Percentiles rank a stretch among this genome's conserved stretches.
These are phyloP conservation scores for Aspergillus sp. DNA, from an alignment of 2,329 filamentous ascomycete species.

Conservation along the genomic window DNA sequence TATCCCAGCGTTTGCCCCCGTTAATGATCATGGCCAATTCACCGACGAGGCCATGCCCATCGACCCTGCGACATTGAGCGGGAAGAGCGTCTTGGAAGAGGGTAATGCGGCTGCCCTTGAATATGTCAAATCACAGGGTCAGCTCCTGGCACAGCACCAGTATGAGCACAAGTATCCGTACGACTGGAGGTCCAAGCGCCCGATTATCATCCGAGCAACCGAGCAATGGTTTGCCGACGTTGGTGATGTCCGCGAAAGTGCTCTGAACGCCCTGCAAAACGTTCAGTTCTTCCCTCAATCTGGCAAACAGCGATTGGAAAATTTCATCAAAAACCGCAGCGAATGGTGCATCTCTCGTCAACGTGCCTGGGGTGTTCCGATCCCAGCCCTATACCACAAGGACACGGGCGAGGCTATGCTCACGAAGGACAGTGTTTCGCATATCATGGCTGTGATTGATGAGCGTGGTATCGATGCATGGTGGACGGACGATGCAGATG, in stretches of 20 bases:
- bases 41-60: slow-evolving; percentile 70
- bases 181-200: slow-evolving; percentile 92
- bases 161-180: slow-evolving; percentile 93
- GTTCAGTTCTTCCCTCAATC: slow-evolving; percentile 72
- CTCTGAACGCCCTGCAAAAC: slow-evolving; percentile 59
- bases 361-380: slow-evolving; percentile 91
- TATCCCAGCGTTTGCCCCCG: slow-evolving; percentile 70
- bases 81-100: slow-evolving; percentile 61
- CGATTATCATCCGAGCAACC: slow-evolving; percentile 83
- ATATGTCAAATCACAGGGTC: slow-evolving; percentile 51
- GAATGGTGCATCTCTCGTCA: slow-evolving; percentile 99
- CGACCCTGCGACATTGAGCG: slow-evolving; percentile 58
- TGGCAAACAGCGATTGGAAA: slow-evolving; percentile 66
- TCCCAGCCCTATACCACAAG: slow-evolving; percentile 74
- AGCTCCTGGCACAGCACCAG: slow-evolving; percentile 61
- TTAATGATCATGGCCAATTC: slow-evolving; percentile 73
- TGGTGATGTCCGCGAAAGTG: slow-evolving; percentile 65
- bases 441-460: slow-evolving; percentile 73
- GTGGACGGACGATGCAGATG: slow-evolving; percentile 76
- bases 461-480: slow-evolving; percentile 80
- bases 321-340: slow-evolving; percentile 76
- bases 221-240: slow-evolving; percentile 98
- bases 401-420: slow-evolving; percentile 66
- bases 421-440: slow-evolving; percentile 67
- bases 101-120: slow-evolving; percentile 63